Evolutionary conservation across 345 rosid species (phyloP), one percentile per base, ranked within the genome.

Genomic region (Gynandropsis gynandra): DNA sequence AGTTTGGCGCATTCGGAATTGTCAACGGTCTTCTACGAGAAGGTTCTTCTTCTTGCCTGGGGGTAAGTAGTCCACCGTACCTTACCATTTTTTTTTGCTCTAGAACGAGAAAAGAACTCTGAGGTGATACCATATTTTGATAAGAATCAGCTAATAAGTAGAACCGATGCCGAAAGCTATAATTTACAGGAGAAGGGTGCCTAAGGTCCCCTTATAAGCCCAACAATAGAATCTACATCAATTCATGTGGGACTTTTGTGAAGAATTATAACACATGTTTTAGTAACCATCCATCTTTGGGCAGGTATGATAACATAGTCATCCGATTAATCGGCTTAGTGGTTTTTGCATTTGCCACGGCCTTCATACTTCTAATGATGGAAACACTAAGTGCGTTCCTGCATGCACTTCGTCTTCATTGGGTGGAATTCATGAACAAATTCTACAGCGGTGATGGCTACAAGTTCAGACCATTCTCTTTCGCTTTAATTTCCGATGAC

Each of bases 1-100:
- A 84, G 98, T 74, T 79, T 87, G 82, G 98, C 98, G 0, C 98
- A 90, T 68, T 90, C 98, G 16, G 96, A 87, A 71, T 45, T 90
- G 59, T 90, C 98, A 1, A 84, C 96, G 4, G 98, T 90, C 54
- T 90, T 90, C 71, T 90, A 80, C 53, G 98, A 90, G 85, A 90
- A 82, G 74, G 87, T 90, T 59, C 83, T 90, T 54, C 82, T 90
- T 50, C 95, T 90, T 62, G 81, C 98, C 32, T 87, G 92, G 95
- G 92, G 98, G 96, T 90, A 56, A 87, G 96, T 74, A 2, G 5
- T 24, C 5, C 5, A 2, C 29, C 5, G 5, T 24, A 24, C 29
- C 2, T 24, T n/a, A n/a, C n/a, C n/a, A n/a, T n/a, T n/a, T n/a
- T n/a, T n/a, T 24, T 24, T 24, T 24, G 29, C 29, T 24, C 29